Base-by-base conservation (phyloP, 306 rosid genomes). In the Vigna nakashimae region DNA sequence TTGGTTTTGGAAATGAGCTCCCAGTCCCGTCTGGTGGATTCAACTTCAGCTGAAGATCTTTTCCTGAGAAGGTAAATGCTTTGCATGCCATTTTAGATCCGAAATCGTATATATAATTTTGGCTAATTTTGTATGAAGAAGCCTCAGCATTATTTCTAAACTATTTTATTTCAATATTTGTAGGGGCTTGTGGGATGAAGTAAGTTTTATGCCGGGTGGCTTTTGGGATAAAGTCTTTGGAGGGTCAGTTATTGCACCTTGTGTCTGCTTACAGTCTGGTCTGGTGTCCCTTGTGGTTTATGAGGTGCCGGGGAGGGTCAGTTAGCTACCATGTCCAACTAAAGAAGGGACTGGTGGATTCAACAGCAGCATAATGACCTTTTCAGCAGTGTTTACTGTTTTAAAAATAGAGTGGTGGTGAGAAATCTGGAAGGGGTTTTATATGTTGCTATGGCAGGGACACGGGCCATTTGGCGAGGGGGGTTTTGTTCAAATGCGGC, bases 1-100 rank as follows among this genome's bases (percentile, higher is more conserved):
- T 90, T 71, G 79, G 32, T 74, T 91, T 92, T 79, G 97, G 85
- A 68, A 88, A 90, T 42, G 89, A 89, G 75, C 80, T 81, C 82
- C 86, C 86, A 43, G 89, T 87, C 78, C 97, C 97, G 34, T 79
- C 93, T 30, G 96, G 95, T 68, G 97, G 97, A 68, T 92, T 90
- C 88, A 90, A 87, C 80, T 92, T 92, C 69, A 69, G 92, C 76
- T 92, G 91, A 87, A 87, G 84, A 70, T 59, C 49, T 66, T 74
- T 59, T 60, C 46, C 28, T 20, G 49, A 77, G 64, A 46, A 58
- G 84, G 82, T 84, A 75, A 71, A 14, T 75, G 55, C 53, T 69
- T 9, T 65, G 8, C 3, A 36, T 43, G 18, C 43, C 30, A 45
- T 3, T 45, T 73, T 0, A 24, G n/a, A 2, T 55, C 24, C 40